These are phyloP conservation scores for Emericellopsis cladophorae DNA, from an alignment of 2,329 filamentous ascomycete species.

Conservation along the genomic window DNA sequence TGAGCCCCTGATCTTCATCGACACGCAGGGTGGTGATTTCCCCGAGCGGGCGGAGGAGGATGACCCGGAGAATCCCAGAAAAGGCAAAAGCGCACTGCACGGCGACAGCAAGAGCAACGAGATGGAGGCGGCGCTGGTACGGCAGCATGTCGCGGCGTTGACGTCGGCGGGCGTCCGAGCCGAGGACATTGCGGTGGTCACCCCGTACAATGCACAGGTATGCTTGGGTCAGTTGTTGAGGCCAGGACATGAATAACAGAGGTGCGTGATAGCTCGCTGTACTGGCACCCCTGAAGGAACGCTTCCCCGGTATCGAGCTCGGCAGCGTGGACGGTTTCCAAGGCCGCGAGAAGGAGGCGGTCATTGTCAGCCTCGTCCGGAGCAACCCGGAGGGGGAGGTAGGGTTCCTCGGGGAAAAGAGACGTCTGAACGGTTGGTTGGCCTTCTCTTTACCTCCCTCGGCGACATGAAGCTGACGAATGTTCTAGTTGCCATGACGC, in stretches of 20 bases:
- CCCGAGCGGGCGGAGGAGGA: constrained; percentile 71
- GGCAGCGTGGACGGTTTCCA: constrained; percentile 97
- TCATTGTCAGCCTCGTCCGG: constrained; percentile 85
- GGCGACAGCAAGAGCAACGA: constrained; percentile 77
- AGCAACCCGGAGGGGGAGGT: constrained; percentile 82
- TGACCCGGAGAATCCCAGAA: constrained; percentile 33
- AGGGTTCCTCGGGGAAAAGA: constrained; percentile 85
- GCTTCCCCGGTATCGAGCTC: constrained; percentile 77
- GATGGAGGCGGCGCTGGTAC: constrained; percentile 74
- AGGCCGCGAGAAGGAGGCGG: constrained; percentile 90
- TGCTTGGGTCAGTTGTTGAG: not conserved
- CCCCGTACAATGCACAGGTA: constrained; percentile 91
- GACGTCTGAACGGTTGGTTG: constrained; percentile 73
- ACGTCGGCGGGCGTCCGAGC: constrained; percentile 68
- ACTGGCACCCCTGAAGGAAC: constrained; percentile 68
- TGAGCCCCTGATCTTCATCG: constrained; percentile 84
- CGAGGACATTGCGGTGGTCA: constrained; percentile 84
- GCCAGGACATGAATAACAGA: constrained; percentile 2
- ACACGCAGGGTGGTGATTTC: constrained; percentile 91
- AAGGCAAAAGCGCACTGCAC: constrained; percentile 29
- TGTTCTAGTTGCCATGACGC: constrained; percentile 78
- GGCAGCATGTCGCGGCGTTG: constrained; percentile 61
- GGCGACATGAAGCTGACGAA: not conserved
- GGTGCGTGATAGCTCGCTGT: constrained; percentile 49
- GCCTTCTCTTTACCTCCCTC: not conserved